Evolutionary conservation across 164 flowering plant genomes (phyloP).

Genomic region (Vitis rupestris): DNA sequence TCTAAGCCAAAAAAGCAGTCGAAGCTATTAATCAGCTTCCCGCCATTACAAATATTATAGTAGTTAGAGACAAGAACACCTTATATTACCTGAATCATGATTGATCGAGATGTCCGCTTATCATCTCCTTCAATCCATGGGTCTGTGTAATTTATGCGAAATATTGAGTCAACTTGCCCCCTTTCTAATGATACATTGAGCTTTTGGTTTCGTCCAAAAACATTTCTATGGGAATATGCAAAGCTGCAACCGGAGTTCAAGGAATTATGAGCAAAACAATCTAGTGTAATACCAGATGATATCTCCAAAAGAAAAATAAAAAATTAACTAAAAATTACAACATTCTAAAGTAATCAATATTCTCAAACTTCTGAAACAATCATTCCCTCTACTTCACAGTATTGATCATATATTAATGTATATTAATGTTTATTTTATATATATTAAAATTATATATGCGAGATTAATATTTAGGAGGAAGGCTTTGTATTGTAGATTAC

Average conservation of each 20-base stretch:
- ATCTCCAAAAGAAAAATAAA: neutral
- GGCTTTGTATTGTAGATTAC: too few relatives aligned
- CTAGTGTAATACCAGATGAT: neutral
- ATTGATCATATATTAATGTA: too few relatives aligned
- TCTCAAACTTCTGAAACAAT: too few relatives aligned
- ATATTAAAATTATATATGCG: too few relatives aligned
- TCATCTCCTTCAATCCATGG: slow-evolving; percentile 99
- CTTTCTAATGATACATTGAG: slow-evolving; percentile 90
- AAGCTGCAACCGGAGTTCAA: slow-evolving; percentile 60
- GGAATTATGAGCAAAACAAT: slow-evolving; percentile 6
- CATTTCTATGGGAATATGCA: slow-evolving; percentile 92
- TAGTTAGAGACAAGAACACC: neutral
- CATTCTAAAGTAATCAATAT: too few relatives aligned
- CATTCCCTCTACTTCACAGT: too few relatives aligned
- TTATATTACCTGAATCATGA: slow-evolving; percentile 77
- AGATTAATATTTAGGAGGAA: too few relatives aligned
- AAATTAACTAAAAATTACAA: too few relatives aligned
- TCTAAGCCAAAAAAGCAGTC: slow-evolving; percentile 34
- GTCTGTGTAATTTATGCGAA: slow-evolving; percentile 86
- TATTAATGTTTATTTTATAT: too few relatives aligned
- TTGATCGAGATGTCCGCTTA: slow-evolving; percentile 86
- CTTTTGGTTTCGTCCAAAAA: slow-evolving; percentile 92
- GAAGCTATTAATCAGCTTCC: neutral
- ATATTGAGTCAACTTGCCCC: slow-evolving; percentile 92
- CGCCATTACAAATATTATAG: neutral